Evolutionary conservation across 257 asterid genomes (phyloP), one percentile per base, ranked within the genome.

Genomic region (Solanum infundibuliforme): DNA sequence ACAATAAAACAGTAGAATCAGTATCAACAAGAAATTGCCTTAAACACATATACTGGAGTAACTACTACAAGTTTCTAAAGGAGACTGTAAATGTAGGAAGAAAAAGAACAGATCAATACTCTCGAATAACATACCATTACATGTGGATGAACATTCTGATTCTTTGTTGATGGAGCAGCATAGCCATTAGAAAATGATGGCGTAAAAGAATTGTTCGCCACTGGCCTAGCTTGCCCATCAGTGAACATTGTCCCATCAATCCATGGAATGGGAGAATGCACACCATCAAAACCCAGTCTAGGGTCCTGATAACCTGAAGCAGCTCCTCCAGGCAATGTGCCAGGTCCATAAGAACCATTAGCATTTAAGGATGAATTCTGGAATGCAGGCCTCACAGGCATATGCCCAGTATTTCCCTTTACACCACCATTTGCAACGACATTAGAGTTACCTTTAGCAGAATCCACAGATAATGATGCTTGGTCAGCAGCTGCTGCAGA

Each of bases 181-280:
- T 84, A 92, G 68, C 93, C 94, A 46, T 82, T 93, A 21, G 90
- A 87, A 75, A 89, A 18, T 2, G 97, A 87, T 1, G 95, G 90
- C 7, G 90, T 86, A 92, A 91, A 84, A 27, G 96, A 84, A 23
- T 94, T 89, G 86, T 88, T 90, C 16, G 89, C 89, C 11, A 91
- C 86, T 9, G 93, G 91, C 91, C 92, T 93, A 5, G 87, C 88
- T 88, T 94, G 95, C 71, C 91, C 98, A 75, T 92, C 97, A n/a
- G 94, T 81, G 87, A 85, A 92, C 83, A 92, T 94, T 21, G 95
- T 91, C 21, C 87, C 84, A 68, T 95, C 98, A 60, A 91, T 60
- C 98, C 98, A 94, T 69, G 98, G 93, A 65, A 91, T 62, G 16
- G 94, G 95, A 14, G 97, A 92, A 38, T 85, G 93, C 43, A 92